Percentiles rank a stretch among this genome's conserved stretches.
Conservation (phyloP, 202 grass and related monocot species). For the Schoenoplectus tabernaemontani region DNA sequence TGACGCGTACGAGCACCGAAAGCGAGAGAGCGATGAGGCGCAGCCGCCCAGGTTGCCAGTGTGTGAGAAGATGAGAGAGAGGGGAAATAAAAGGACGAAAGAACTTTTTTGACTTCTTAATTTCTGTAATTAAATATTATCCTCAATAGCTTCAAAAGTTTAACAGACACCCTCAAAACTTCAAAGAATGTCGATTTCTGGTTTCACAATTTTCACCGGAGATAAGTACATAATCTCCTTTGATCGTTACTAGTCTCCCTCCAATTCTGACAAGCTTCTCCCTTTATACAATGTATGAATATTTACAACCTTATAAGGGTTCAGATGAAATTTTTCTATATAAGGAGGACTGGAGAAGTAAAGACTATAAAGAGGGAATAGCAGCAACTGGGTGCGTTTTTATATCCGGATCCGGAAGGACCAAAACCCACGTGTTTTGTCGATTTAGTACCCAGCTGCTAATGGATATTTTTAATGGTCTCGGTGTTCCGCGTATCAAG, state of each 20-base stretch:
- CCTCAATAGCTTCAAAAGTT: too few species aligned
- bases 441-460: neutral
- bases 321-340: neutral
- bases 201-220: too few species aligned
- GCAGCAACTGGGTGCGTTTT: neutral
- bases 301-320: neutral
- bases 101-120: slow-evolving; percentile 5
- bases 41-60: neutral
- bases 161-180: too few species aligned
- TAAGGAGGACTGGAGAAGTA: neutral
- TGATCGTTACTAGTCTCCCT: too few species aligned
- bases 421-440: neutral
- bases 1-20: neutral
- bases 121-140: too few species aligned
- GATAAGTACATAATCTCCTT: too few species aligned
- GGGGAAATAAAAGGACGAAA: neutral
- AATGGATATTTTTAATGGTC: neutral
- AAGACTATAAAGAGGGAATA: neutral
- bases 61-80: neutral
- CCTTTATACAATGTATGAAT: too few species aligned
- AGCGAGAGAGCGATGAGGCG: neutral
- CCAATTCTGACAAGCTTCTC: too few species aligned
- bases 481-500: neutral
- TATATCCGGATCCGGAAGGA: too few species aligned
- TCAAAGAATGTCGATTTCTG: too few species aligned